Conservation (phyloP, 2,329 filamentous ascomycete species). For the Aspergillus sp. region DNA sequence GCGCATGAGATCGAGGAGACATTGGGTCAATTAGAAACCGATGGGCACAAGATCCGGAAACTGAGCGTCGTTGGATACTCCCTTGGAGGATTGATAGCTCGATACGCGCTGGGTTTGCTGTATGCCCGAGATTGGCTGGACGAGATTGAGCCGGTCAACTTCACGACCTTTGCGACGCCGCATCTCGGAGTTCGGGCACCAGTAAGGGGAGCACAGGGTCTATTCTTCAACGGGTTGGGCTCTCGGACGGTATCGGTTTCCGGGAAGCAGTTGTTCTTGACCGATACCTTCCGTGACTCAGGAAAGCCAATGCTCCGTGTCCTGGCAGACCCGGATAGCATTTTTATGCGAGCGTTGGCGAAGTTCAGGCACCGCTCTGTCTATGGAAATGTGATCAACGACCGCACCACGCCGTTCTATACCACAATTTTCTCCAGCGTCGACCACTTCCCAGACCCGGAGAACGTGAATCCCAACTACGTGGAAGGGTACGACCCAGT, state of each 20-base stretch:
- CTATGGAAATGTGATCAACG: conserved; percentile 86
- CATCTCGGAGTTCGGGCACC: conserved; percentile 76
- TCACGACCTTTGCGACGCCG: conserved; percentile 86
- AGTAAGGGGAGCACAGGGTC: conserved; percentile 63
- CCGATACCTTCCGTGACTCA: conserved; percentile 82
- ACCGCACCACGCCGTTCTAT: conserved; percentile 77
- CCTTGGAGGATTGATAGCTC: conserved; percentile 78
- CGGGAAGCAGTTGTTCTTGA: conserved; percentile 81
- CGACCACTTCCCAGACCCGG: conserved; percentile 72
- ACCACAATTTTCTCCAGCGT: conserved; percentile 75
- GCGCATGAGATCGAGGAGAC: conserved; percentile 63
- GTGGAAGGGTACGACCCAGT: conserved; percentile 71
- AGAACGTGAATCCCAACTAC: conserved; percentile 70
- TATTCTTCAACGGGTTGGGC: conserved; percentile 79
- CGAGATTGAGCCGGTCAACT: conserved; percentile 81
- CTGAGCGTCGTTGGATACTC: conserved; percentile 89
- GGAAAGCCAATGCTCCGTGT: conserved; percentile 76
- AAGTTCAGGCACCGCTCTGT: conserved; percentile 74
- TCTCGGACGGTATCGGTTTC: conserved; percentile 78
- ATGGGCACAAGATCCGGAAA: conserved; percentile 72
- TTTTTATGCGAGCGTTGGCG: conserved; percentile 78
- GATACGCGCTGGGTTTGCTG: conserved; percentile 83
- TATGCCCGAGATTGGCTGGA: conserved; percentile 79
- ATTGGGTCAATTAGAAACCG: conserved; percentile 53
- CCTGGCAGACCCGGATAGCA: conserved; percentile 77